These are phyloP conservation scores for Komagataella pseudopastoris DNA, from an alignment of 805 yeast species.

Conservation along the genomic window DNA sequence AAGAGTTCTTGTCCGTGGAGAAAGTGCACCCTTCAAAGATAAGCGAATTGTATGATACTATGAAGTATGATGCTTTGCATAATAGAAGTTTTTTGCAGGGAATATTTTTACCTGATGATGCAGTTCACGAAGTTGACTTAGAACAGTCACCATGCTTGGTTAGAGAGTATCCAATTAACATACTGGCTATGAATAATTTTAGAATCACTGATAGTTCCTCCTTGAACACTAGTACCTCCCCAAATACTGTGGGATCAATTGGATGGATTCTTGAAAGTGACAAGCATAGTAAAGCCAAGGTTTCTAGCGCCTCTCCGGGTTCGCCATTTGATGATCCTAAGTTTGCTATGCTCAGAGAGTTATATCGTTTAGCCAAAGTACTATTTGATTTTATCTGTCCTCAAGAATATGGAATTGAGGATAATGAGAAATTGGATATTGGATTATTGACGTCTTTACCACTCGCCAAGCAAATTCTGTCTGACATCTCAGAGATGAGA, in stretches of 20 bases:
- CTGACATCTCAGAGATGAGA: slow-evolving; percentile 71
- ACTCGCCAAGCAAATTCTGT: slow-evolving; percentile 72
- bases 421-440: slow-evolving; percentile 88
- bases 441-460: slow-evolving; percentile 92
- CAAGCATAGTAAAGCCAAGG: slow-evolving; percentile 4
- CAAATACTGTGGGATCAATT: slow-evolving; percentile 44
- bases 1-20: slow-evolving; percentile 83
- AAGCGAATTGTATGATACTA: slow-evolving; percentile 92
- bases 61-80: slow-evolving; percentile 96
- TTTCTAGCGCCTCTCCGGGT: slow-evolving; percentile 12
- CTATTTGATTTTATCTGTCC: slow-evolving; percentile 96
- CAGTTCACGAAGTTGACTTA: slow-evolving; percentile 25
- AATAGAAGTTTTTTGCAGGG: slow-evolving; percentile 79
- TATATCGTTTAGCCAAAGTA: slow-evolving; percentile 82
- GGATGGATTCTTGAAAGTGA: slow-evolving; percentile 47
- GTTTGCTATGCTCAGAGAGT: slow-evolving; percentile 70
- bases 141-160: slow-evolving; percentile 41
- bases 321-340: slow-evolving; percentile 68
- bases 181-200: slow-evolving; percentile 65
- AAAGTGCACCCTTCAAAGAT: slow-evolving; percentile 97
- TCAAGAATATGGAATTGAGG: slow-evolving; percentile 95
- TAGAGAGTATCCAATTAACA: slow-evolving; percentile 60
- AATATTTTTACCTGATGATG: slow-evolving; percentile 55
- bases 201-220: slow-evolving; percentile 33
- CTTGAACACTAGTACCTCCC: slow-evolving; percentile 6